Evolutionary conservation across 2,329 filamentous ascomycete genomes (phyloP), one percentile per base, ranked within the genome.

Genomic region (Trichoderma sp.): DNA sequence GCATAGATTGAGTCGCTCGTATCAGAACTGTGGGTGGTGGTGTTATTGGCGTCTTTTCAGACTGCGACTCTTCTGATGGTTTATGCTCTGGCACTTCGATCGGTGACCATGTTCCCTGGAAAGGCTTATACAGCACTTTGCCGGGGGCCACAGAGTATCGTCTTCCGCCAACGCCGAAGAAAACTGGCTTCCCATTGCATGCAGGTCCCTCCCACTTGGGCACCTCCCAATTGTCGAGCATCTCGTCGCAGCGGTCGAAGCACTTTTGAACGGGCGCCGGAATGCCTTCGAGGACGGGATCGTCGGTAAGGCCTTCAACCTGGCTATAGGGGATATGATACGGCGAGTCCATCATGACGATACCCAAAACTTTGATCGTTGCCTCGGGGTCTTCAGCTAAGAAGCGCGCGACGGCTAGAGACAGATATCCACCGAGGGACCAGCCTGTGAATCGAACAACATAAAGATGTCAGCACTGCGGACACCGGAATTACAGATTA

Each of bases 171-270:
- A 76, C 73, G 20, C 70, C 71, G 5, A 78, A 64, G 34, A 64
- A 66, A 12, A 74, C 66, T 0, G 50, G 11, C 23, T 69, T 73
- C 58, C 73, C 74, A 3, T 43, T 62, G 20, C 70, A 62, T 4
- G 73, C 68, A 15, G 75, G 73, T 12, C 68, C 75, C 23, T 74
- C 73, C 76, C 76, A 79, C 20, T 59, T 70, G 20, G 77, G 78
- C 6, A 78, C 73, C 23, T 77, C 74, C 78, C 78, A 79, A 39
- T 74, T 15, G 43, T 78, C 74, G 17, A 80, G 73, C 76, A 80
- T 79, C 39, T 74, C 69, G 28, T 78, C 75, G 75, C 78, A 79
- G 68, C 79, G 78, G 30, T 77, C 76, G 23, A 79, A 78, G n/a
- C 75, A 74, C 62, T 76, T 77, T 39, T 74, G 74, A 65, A 80